Conservation (phyloP, 768 basidiomycete species). For the Tricholoma sp. region DNA sequence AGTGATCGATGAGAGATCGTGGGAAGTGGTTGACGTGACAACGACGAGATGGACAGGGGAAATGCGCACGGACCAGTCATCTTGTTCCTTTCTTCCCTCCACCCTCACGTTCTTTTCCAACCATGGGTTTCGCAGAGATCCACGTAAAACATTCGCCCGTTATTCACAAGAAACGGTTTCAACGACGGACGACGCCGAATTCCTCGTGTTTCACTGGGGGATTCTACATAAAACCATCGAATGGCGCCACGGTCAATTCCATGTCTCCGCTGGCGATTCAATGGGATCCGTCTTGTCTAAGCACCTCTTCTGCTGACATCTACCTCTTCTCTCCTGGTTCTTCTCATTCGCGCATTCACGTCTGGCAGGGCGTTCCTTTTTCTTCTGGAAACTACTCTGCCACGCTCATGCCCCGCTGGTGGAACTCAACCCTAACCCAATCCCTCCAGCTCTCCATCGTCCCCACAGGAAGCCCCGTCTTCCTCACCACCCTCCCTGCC, state of each 20-base stretch:
- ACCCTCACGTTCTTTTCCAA: no score
- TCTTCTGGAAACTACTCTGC: constrained; percentile 44
- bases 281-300: constrained; percentile 63
- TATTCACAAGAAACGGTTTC: no score
- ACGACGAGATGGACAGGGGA: no score
- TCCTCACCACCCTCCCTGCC: constrained; percentile 49
- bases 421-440: constrained; percentile 49
- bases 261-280: constrained; percentile 47
- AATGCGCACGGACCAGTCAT: no score
- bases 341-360: constrained; percentile 32
- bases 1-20: no score
- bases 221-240: constrained; percentile 55
- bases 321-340: constrained; percentile 55
- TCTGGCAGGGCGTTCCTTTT: constrained; percentile 51
- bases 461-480: constrained; percentile 40
- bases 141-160: no score
- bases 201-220: constrained; percentile 52
- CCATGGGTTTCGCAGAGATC: no score
- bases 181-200: neutral
- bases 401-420: constrained; percentile 60
- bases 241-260: constrained; percentile 40
- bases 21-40: no score
- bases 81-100: no score
- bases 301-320: constrained; percentile 53
- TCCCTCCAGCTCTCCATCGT: constrained; percentile 60